These are phyloP conservation scores for Sistotremastrum niveocremeum DNA, from an alignment of 768 basidiomycete genomes.

Conservation along the genomic window DNA sequence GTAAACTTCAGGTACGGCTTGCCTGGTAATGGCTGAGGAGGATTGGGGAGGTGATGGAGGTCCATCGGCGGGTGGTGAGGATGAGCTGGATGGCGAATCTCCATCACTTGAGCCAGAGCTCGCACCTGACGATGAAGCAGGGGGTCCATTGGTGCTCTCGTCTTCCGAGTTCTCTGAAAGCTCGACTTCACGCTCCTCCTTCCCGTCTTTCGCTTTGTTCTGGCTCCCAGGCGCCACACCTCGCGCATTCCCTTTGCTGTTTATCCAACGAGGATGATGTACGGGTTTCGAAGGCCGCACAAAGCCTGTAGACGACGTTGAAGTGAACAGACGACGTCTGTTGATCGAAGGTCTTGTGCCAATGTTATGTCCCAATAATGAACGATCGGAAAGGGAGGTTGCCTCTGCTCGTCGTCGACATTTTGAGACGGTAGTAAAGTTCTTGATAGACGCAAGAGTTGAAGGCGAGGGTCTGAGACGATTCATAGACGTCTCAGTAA, in stretches of 20 bases:
- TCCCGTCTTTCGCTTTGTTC: slow-evolving; percentile 5
- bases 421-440: too few species aligned
- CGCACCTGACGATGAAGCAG: slow-evolving; percentile 19
- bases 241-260: slow-evolving; percentile 9
- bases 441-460: too few species aligned
- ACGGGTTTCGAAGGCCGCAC: slow-evolving; percentile 4
- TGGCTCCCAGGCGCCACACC: slow-evolving; percentile 3
- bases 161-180: slow-evolving; percentile 14
- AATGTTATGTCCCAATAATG: too few species aligned
- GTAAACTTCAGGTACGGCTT: slow-evolving; percentile 79
- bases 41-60: slow-evolving; percentile 24
- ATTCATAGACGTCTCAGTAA: too few species aligned
- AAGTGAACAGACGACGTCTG: background rate
- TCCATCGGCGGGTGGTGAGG: slow-evolving; percentile 6
- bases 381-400: too few species aligned
- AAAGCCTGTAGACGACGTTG: background rate
- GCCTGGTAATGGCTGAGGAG: slow-evolving; percentile 59
- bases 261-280: slow-evolving; percentile 21
- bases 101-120: slow-evolving; percentile 20
- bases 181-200: slow-evolving; percentile 3
- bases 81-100: slow-evolving; percentile 27
- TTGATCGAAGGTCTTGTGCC: too few species aligned
- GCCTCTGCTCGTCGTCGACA: too few species aligned
- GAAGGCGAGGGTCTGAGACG: too few species aligned
- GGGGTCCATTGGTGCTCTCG: slow-evolving; percentile 18